phyloP scores from a whole-genome alignment of 2,329 filamentous ascomycete species.

The Penicillium freii region DNA sequence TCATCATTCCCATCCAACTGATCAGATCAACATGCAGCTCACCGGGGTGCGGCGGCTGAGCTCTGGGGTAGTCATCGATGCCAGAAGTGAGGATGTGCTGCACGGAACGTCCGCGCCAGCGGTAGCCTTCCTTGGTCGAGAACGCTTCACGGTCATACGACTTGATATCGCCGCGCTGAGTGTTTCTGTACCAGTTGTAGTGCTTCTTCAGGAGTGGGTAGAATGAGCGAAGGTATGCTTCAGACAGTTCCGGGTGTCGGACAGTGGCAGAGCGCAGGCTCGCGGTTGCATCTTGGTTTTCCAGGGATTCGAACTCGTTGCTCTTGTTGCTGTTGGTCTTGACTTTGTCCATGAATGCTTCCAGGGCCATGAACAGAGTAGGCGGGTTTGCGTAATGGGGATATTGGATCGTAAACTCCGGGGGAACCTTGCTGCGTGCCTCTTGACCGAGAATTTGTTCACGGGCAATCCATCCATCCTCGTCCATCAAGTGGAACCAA shows the following conservation, averaged over 20 bases:
- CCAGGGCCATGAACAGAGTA: conserved; percentile 85
- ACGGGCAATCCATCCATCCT: conserved; percentile 94
- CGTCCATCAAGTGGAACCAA: conserved; percentile 95
- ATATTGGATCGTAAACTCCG: conserved; percentile 92
- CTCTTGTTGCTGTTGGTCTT: conserved; percentile 48
- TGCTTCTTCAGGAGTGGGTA: conserved; percentile 87
- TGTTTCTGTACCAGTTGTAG: conserved; percentile 92
- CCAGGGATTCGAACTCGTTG: conserved; percentile 24
- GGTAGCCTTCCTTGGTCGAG: conserved; percentile 86
- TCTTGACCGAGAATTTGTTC: conserved; percentile 93
- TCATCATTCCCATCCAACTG: conserved; percentile 97
- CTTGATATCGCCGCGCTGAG: conserved; percentile 85
- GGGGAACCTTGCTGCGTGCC: conserved; percentile 89
- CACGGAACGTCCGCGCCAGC: conserved; percentile 87
- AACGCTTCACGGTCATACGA: conserved; percentile 87
- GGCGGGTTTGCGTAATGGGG: conserved; percentile 97
- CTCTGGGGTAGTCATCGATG: conserved; percentile 91
- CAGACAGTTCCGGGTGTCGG: conserved; percentile 64
- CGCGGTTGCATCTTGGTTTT: conserved; percentile 35
- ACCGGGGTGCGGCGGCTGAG: conserved; percentile 89
- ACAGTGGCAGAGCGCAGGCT: conserved; percentile 63
- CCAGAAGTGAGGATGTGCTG: conserved; percentile 89
- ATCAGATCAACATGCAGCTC: conserved; percentile 95
- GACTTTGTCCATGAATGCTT: conserved; percentile 78
- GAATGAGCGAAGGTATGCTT: conserved; percentile 69